These are phyloP conservation scores for Helianthus tuberosus DNA, from an alignment of 129 eudicot species.

Conservation along the genomic window DNA sequence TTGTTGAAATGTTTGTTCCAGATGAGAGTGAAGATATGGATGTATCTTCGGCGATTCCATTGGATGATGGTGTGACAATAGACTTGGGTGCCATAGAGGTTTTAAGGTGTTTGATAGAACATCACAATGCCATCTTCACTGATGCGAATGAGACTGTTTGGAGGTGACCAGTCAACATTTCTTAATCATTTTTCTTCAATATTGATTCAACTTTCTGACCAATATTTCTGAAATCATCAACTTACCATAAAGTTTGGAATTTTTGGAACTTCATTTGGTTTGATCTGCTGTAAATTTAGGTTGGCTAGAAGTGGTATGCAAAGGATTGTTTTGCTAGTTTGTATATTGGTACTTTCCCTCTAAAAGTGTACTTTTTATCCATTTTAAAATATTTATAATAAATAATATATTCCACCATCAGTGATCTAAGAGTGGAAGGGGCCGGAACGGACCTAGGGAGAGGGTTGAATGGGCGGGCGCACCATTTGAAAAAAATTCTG, in stretches of 20 bases:
- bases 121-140: slow-evolving; percentile 88
- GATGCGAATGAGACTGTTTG: slow-evolving; percentile 92
- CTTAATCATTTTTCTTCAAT: background rate
- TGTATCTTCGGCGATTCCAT: slow-evolving; percentile 80
- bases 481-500: too few relatives aligned
- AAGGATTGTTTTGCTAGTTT: slow-evolving; percentile 17
- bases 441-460: too few relatives aligned
- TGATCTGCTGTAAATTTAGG: slow-evolving; percentile 40
- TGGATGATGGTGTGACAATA: slow-evolving; percentile 76
- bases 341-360: slow-evolving; percentile 19
- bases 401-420: too few relatives aligned
- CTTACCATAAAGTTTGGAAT: background rate
- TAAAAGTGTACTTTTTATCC: background rate
- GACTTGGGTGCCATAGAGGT: slow-evolving; percentile 86
- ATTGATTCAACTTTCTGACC: slow-evolving; percentile 23
- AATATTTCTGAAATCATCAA: slow-evolving; percentile 14
- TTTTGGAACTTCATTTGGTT: slow-evolving; percentile 24
- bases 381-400: too few relatives aligned
- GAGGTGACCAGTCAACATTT: slow-evolving; percentile 47
- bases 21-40: slow-evolving; percentile 72
- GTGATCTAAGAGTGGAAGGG: too few relatives aligned
- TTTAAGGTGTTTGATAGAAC: slow-evolving; percentile 80
- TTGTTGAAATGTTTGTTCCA: slow-evolving; percentile 21
- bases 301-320: slow-evolving; percentile 16
- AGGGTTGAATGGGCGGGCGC: too few relatives aligned